phyloP scores from a whole-genome alignment of 257 asterid genomes.

The Misopates orontium region DNA sequence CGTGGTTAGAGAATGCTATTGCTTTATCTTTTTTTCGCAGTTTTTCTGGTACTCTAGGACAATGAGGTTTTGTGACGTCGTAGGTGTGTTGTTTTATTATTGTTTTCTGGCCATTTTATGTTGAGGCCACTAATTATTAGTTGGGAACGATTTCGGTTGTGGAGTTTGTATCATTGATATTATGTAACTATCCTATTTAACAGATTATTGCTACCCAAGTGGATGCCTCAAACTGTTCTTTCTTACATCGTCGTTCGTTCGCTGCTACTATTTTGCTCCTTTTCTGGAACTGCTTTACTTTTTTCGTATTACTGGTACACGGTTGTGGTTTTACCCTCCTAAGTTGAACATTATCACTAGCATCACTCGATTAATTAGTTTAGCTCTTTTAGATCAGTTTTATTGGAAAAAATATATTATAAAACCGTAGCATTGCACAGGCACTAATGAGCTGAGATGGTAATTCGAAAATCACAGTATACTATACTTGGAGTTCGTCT shows the following conservation, averaged over 20 bases:
- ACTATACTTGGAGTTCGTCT: no score
- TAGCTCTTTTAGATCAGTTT: no score
- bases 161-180: neutral
- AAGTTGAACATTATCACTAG: no score
- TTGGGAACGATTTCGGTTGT: conserved; percentile 1
- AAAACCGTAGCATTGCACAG: no score
- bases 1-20: neutral
- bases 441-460: no score
- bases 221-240: neutral
- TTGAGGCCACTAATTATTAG: conserved; percentile 21
- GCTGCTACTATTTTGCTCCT: neutral
- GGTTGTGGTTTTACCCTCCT: no score
- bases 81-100: neutral
- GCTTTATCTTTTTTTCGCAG: conserved; percentile 2
- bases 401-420: no score
- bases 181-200: neutral
- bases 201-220: neutral
- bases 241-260: neutral
- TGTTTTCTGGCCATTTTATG: neutral
- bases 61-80: conserved; percentile 19
- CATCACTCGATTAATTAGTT: no score
- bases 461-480: no score
- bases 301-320: neutral
- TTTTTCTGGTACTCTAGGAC: conserved; percentile 19
- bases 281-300: no score